Base-by-base conservation (phyloP, 164 flowering plant genomes). In the Pachysandra terminalis region DNA sequence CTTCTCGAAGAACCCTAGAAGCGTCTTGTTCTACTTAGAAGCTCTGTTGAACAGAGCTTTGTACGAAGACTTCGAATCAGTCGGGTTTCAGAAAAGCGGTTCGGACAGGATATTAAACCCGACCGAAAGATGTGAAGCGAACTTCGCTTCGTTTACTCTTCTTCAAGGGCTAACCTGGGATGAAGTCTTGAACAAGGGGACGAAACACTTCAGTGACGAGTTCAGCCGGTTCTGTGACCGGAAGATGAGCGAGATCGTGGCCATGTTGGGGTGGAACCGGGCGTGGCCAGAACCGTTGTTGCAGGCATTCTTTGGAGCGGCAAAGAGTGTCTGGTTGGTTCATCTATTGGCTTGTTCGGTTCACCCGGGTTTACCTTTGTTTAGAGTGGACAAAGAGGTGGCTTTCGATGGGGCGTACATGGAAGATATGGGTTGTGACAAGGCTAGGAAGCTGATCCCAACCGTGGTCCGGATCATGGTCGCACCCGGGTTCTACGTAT, bases 271-370 rank as follows among this genome's bases (percentile, higher is more conserved):
- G 0, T 95, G 97, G 98, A 87, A 76, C 69, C 70, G 90, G 56
- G 94, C 94, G 10, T 95, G 98, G 98, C 87, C 97, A 0, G 97
- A 90, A 70, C 91, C 84, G 35, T 71, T 95, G 54, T 61, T 95
- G 72, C 93, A 89, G 62, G 89, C 96, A 0, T 95, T 95, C 68
- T 95, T 95, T 24, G 77, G 82, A 5, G 98, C 97, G 26, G 88
- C 98, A 0, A 91, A 92, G 71, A 71, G 79, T 12, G 94, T 92
- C 61, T 95, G 98, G 98, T 65, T 92, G 80, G 87, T 87, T 48
- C 97, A 92, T 74, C 82, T 95, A 0, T 69, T 95, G 79, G 91
- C 98, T 1, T 82, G 74, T 9, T 86, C 97, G 52, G 85, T 88
- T n/a, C 93, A 92, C 75, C 98, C 98, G 1, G 67, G 82, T 24